Evolutionary conservation across 768 basidiomycete genomes (phyloP).

Genomic region (Austroboletus eburneus): DNA sequence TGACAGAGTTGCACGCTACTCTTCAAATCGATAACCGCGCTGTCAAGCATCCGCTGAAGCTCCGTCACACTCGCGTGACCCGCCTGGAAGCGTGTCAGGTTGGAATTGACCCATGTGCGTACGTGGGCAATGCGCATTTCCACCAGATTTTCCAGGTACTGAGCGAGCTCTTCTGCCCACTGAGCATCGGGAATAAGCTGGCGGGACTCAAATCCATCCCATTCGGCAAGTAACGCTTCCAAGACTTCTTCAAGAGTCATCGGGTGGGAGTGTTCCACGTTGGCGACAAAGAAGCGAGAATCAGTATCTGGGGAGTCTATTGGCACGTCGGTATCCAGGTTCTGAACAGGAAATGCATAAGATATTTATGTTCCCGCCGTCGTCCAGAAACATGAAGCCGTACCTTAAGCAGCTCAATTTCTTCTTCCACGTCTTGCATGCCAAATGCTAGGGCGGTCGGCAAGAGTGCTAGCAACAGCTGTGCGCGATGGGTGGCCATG

Average conservation of each 20-base stretch:
- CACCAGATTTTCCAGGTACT: conserved; percentile 40
- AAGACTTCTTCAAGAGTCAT: conserved; percentile 11
- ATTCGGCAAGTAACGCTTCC: conserved; percentile 22
- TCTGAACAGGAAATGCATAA: conserved; percentile 33
- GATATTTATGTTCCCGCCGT: neutral
- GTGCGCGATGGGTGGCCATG: conserved; percentile 43
- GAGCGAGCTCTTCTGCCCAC: conserved; percentile 39
- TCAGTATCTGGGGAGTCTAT: conserved; percentile 36
- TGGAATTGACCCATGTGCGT: conserved; percentile 45
- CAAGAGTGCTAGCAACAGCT: conserved; percentile 38
- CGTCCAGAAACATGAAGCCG: neutral
- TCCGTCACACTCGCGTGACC: conserved; percentile 42
- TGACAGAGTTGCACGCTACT: conserved; percentile 50
- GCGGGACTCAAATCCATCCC: conserved; percentile 32
- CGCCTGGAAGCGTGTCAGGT: conserved; percentile 45
- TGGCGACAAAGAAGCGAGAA: conserved; percentile 33
- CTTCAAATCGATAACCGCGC: conserved; percentile 42
- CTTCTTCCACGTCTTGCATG: conserved; percentile 41
- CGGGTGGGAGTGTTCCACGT: conserved; percentile 10
- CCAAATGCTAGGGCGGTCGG: conserved; percentile 48
- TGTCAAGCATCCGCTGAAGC: conserved; percentile 42
- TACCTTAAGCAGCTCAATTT: conserved; percentile 49
- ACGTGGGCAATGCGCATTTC: conserved; percentile 46
- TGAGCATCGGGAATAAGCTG: conserved; percentile 35
- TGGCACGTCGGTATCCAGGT: conserved; percentile 47